Evolutionary conservation across 495 filamentous ascomycete genomes (phyloP).

Genomic region (Hypomontagnella submonticulosa): DNA sequence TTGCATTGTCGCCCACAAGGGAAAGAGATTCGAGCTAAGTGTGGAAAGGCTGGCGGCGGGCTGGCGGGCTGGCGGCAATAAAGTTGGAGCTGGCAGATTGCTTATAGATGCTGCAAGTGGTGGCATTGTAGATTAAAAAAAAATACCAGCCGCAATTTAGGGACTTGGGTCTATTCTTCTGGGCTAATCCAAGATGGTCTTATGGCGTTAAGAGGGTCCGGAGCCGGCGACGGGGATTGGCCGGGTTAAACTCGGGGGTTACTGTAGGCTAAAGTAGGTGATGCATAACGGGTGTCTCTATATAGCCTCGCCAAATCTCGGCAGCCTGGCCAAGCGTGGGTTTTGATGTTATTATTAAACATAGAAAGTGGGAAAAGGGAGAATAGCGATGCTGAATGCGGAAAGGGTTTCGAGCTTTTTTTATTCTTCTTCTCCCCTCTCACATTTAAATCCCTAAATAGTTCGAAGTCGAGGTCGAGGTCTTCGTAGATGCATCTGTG

Average conservation of each 20-base stretch:
- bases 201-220: constrained; percentile 2
- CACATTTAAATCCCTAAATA: too few relatives aligned
- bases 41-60: neutral
- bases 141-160: constrained; percentile 39
- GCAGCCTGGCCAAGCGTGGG: constrained; percentile 35
- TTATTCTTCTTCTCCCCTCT: constrained; percentile 1
- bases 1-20: constrained; percentile 34
- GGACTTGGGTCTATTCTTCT: constrained; percentile 7
- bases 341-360: constrained; percentile 28
- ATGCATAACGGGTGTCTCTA: constrained; percentile 39
- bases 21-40: constrained; percentile 45
- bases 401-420: neutral
- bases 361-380: neutral
- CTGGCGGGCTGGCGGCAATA: constrained; percentile 35
- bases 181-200: neutral
- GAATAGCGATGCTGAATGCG: too few relatives aligned
- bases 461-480: too few relatives aligned
- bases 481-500: too few relatives aligned
- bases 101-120: neutral
- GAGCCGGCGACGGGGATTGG: constrained; percentile 43
- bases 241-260: constrained; percentile 45
- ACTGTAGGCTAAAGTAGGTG: constrained; percentile 48
- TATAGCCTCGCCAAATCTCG: constrained; percentile 43
- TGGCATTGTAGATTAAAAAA: neutral
- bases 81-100: constrained; percentile 26